A percentile compares a stretch with the other conserved stretches of the same genome.
These are phyloP conservation scores for Metschnikowia anglica DNA, from an alignment of 805 yeast genomes.

Conservation along the genomic window DNA sequence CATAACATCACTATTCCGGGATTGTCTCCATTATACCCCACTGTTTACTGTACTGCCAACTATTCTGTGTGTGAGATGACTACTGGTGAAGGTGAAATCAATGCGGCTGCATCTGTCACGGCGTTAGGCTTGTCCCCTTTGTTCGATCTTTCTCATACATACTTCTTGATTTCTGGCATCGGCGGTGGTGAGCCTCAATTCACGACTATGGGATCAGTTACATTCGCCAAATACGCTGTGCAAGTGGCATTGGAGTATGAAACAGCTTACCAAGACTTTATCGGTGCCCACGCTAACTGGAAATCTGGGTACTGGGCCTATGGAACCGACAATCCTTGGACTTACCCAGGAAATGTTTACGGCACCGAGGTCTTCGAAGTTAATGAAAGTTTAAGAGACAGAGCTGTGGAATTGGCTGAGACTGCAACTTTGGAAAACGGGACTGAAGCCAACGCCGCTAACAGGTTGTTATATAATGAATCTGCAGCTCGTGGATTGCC, in stretches of 20 bases:
- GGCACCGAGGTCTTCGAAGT: conserved; percentile 68
- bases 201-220: conserved; percentile 59
- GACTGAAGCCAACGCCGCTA: conserved; percentile 41
- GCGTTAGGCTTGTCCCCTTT: conserved; percentile 53
- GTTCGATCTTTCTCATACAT: conserved; percentile 59
- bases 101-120: conserved; percentile 59
- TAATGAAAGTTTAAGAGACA: conserved; percentile 56
- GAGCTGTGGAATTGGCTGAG: conserved; percentile 53
- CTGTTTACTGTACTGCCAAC: conserved; percentile 53
- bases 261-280: conserved; percentile 44
- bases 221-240: conserved; percentile 59
- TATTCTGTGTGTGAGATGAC: conserved; percentile 58
- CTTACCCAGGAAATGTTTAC: conserved; percentile 54
- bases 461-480: conserved; percentile 49
- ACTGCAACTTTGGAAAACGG: conserved; percentile 47
- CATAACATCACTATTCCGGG: conserved; percentile 66
- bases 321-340: conserved; percentile 49
- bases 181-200: conserved; percentile 60
- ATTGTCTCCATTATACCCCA: conserved; percentile 57
- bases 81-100: conserved; percentile 70
- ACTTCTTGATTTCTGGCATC: conserved; percentile 64
- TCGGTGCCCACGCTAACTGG: conserved; percentile 46
- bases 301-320: conserved; percentile 57
- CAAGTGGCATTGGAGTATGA: conserved; percentile 62
- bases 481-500: conserved; percentile 53